A percentile compares a stretch with the other conserved stretches of the same genome.
Conservation (phyloP, 116 monocot genomes). For the Trichopus zeylanicus region DNA sequence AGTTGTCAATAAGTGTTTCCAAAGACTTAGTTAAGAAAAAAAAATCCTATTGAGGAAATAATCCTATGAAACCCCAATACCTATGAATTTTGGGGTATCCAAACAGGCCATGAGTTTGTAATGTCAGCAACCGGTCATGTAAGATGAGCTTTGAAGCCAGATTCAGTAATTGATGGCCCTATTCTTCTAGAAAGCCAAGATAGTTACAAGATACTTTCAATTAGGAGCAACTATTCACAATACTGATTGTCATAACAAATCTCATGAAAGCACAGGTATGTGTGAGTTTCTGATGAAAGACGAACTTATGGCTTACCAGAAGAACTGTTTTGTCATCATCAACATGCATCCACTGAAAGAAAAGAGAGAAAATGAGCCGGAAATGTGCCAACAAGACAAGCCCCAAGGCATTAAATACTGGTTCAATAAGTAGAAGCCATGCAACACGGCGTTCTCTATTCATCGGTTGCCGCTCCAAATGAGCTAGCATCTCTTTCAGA, state of each 20-base stretch:
- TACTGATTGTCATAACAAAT: neutral
- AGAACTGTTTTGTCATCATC: slow-evolving; percentile 83
- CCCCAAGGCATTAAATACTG: slow-evolving; percentile 78
- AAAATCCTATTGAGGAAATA: too few species aligned
- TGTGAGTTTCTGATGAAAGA: neutral
- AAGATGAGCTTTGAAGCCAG: too few species aligned
- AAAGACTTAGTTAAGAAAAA: too few species aligned
- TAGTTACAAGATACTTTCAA: neutral
- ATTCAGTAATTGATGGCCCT: too few species aligned
- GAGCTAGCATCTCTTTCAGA: slow-evolving; percentile 76
- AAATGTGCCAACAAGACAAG: slow-evolving; percentile 81
- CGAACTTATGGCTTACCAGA: slow-evolving; percentile 37
- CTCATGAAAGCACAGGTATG: neutral
- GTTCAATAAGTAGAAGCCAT: slow-evolving; percentile 75
- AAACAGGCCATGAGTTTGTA: too few species aligned
- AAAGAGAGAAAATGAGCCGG: slow-evolving; percentile 70
- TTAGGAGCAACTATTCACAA: too few species aligned
- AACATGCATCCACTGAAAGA: slow-evolving; percentile 88
- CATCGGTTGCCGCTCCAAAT: slow-evolving; percentile 81
- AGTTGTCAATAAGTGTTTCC: too few species aligned
- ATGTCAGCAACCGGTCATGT: too few species aligned
- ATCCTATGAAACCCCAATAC: too few species aligned
- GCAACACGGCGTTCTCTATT: slow-evolving; percentile 64
- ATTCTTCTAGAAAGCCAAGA: too few species aligned
- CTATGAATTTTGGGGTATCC: too few species aligned